Percentiles rank a stretch among this genome's conserved stretches.
phyloP scores from a whole-genome alignment of 129 eudicot genomes.

The Arctium minus region DNA sequence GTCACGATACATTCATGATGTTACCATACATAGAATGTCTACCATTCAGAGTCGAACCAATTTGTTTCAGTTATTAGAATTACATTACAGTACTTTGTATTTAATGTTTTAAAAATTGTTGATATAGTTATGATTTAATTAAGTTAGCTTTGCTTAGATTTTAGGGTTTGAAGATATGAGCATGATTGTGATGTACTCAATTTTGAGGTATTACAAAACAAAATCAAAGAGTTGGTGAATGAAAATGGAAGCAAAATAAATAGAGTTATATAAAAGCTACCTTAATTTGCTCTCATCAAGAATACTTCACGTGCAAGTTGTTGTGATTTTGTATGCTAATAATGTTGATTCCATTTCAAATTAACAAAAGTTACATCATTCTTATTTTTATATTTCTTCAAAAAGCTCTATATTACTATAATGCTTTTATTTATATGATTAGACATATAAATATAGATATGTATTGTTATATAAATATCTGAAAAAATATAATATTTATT shows the following conservation, averaged over 20 bases:
- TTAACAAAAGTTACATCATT: not conserved
- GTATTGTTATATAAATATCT: too few species aligned
- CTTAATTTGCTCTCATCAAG: slow-evolving; percentile 19
- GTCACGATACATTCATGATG: not conserved
- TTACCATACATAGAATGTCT: not conserved
- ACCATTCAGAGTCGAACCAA: not conserved
- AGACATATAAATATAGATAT: not conserved
- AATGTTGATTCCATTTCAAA: not conserved
- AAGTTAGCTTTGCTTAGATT: not conserved
- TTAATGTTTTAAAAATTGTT: not conserved
- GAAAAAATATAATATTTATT: too few species aligned
- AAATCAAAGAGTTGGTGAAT: slow-evolving; percentile 27
- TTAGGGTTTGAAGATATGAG: not conserved
- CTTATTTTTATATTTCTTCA: not conserved
- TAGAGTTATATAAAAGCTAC: slow-evolving; percentile 20
- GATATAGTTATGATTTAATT: not conserved
- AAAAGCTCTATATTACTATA: not conserved
- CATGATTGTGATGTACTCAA: slow-evolving; percentile 21
- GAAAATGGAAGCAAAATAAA: slow-evolving; percentile 30
- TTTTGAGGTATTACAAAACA: slow-evolving; percentile 12
- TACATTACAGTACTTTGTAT: not conserved
- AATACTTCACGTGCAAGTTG: slow-evolving; percentile 33
- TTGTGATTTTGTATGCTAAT: slow-evolving; percentile 18
- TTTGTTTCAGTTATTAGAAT: too few species aligned
- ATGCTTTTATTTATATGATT: not conserved